Evolutionary conservation across 2,329 filamentous ascomycete genomes (phyloP), one percentile per base, ranked within the genome.

Genomic region (Hyphodiscus sp.): DNA sequence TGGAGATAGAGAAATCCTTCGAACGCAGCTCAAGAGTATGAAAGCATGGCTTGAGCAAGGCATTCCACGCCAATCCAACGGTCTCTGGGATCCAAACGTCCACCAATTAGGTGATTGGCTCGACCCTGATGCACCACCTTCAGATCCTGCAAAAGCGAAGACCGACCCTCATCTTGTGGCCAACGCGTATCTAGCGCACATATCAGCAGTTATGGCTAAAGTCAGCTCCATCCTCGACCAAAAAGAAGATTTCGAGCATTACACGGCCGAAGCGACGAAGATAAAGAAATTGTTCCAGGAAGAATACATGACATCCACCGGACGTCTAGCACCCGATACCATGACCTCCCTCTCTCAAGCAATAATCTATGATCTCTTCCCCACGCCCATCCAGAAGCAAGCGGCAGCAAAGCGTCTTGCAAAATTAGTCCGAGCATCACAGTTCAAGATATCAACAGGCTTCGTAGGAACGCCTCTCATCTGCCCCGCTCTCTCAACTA

Each of bases 21-120:
- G 54, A 18, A 67, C 68, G 8, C 72, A 77, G 19, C 74, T 69
- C 15, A 55, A 64, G 1, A 72, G 71, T 1, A 71, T 74, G 61
- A 66, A 66, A 41, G 65, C 64, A 0, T 78, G 73, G 71, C 53
- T 76, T 0, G 68, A 69, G 56, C 66, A 56, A 20, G 69, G 68
- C 7, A 69, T 71, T 41, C 68, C 60, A 2, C 63, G 66, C n/a
- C 69, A 61, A 46, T 50, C 51, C 0, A 67, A 63, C 7, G 69
- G 71, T 1, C 64, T 78, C 0, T 78, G 76, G 75, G 61, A 70
- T 45, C 65, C 64, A 4, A 61, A 58, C 23, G 53, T 54, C 10
- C 67, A 65, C 45, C 74, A 77, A 53, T 70, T 69, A 38, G 68
- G 73, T 29, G 76, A 78, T 56, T 78, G 76, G 76, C 68, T 78